Evolutionary conservation across 441 rosid genomes (phyloP).

Genomic region (Breynia disticha): DNA sequence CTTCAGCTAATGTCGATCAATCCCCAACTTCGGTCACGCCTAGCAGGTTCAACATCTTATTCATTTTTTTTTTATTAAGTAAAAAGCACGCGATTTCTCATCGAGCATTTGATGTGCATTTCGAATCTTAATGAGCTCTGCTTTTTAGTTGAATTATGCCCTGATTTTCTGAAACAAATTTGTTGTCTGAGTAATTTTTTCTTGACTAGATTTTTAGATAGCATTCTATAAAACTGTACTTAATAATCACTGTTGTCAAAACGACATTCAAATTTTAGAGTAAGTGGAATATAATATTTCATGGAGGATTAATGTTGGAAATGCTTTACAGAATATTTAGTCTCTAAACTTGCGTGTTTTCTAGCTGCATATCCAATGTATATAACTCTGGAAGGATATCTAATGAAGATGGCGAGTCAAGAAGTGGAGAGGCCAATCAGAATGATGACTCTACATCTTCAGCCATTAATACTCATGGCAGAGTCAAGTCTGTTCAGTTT

Average conservation of each 20-base stretch:
- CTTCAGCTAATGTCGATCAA: conserved; percentile 22
- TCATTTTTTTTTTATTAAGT: background rate
- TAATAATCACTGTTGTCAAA: no score
- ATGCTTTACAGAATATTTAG: no score
- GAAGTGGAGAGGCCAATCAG: conserved; percentile 12
- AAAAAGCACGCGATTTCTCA: background rate
- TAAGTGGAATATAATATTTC: no score
- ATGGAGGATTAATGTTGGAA: no score
- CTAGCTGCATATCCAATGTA: conserved; percentile 44
- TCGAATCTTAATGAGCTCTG: no score
- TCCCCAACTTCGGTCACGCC: conserved; percentile 39
- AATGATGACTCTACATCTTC: conserved; percentile 16
- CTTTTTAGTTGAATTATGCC: no score
- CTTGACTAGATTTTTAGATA: no score
- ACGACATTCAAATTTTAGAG: no score
- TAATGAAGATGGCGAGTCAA: conserved; percentile 29
- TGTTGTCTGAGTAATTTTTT: background rate
- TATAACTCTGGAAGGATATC: conserved; percentile 26
- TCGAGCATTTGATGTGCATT: background rate
- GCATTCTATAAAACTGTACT: no score
- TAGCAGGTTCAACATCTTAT: conserved; percentile 43
- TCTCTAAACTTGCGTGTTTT: conserved; percentile 8
- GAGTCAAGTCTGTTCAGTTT: conserved; percentile 64
- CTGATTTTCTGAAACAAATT: background rate
- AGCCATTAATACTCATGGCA: conserved; percentile 25